Base-by-base conservation (phyloP, 495 filamentous ascomycete species). In the Talaromyces trachyspermus region DNA sequence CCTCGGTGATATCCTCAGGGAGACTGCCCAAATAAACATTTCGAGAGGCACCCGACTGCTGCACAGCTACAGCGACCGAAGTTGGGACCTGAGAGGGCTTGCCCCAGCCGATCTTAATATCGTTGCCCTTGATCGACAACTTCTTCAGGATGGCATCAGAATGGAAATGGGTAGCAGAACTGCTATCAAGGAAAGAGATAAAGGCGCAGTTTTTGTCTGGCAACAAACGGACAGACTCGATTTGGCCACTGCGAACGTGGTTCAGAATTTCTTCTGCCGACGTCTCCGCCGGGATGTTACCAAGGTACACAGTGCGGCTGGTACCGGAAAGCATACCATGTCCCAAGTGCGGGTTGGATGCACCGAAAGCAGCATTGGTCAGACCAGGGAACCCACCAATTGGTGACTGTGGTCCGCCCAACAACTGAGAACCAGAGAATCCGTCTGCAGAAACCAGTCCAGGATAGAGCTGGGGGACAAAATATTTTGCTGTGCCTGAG, bases 171-270 rank as follows among this genome's bases (percentile, higher is more conserved):
- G 89, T 95, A 38, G 92, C 92, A 22, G 94, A 95, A 70, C 88
- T 91, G 52, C 89, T 87, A 58, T 98, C 92, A 53, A 97, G 74
- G 69, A 98, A 98, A 10, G 92, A 98, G 59, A 98, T 98, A 72
- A 98, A 98, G 50, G 92, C 92, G 66, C 92, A 98, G 74, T 97
- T 98, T 86, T 97, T 98, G 69, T 98, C 92, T 14, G 90, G 88
- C 27, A 98, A 78, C 53, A 97, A 75, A 51, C 92, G 83, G 29
- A 97, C 92, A 19, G 94, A 97, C 71, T 98, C 92, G 64, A 98
- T 98, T 57, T 96, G 94, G 26, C 92, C 92, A 65, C 94, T 97
- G 40, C 92, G 82, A 42, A 98, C 92, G 60, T 98, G 92, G 51
- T 91, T 87, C 41, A 98, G 74, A 55, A 98, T 96, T 69, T 98